These are phyloP conservation scores for Fusarium sp. DNA, from an alignment of 2,329 filamentous ascomycete species.

Conservation along the genomic window DNA sequence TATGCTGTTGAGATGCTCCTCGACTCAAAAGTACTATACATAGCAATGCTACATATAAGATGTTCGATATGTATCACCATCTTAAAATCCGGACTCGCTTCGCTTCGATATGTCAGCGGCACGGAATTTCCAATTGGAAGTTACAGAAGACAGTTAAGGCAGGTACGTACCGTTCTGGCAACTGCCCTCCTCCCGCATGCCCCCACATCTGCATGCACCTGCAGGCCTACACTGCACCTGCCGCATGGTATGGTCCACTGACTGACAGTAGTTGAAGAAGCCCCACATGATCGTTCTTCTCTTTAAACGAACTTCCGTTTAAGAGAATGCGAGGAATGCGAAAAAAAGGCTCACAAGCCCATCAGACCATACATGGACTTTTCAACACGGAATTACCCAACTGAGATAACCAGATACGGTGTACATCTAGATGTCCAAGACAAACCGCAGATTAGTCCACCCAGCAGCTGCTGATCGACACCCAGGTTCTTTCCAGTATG, in stretches of 20 bases:
- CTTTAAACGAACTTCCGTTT: not conserved
- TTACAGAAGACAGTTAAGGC: not conserved
- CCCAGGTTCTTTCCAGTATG: slow-evolving; percentile 1
- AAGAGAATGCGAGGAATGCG: slow-evolving; percentile 26
- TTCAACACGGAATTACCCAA: not conserved
- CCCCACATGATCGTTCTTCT: slow-evolving; percentile 1
- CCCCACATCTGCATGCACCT: slow-evolving; percentile 30
- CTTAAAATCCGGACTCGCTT: slow-evolving; percentile 6
- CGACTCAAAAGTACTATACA: not conserved
- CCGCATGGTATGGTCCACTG: slow-evolving; percentile 28
- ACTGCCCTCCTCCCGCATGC: slow-evolving; percentile 18
- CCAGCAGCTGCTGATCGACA: slow-evolving; percentile 15
- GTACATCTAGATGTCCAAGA: not conserved
- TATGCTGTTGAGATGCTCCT: not conserved
- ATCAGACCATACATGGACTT: not conserved
- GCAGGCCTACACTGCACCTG: slow-evolving; percentile 1
- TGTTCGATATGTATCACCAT: not conserved
- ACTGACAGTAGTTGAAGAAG: slow-evolving; percentile 3
- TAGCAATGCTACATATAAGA: not conserved
- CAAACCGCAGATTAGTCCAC: not conserved
- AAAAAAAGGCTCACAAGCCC: slow-evolving; percentile 12
- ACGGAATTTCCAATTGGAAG: slow-evolving; percentile 27
- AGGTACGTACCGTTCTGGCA: not conserved
- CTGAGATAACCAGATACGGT: not conserved
- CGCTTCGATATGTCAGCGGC: not conserved